Evolutionary conservation across 2,329 filamentous ascomycete species (phyloP).

Genomic region (Scedosporium aurantiacum): DNA sequence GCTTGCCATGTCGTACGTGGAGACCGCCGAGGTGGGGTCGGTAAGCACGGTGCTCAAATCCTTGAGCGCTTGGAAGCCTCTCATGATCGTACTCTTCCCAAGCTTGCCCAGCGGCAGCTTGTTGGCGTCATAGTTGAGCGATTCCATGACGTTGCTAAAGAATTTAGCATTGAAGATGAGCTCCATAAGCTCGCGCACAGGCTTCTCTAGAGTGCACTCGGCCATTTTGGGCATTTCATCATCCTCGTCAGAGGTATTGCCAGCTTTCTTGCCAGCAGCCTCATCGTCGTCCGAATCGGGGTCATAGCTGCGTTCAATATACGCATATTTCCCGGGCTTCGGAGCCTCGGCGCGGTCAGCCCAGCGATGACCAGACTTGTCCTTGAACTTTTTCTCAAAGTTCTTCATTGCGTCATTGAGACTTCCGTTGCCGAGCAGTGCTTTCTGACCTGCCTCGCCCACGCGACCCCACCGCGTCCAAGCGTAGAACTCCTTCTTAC

Average conservation of each 20-base stretch:
- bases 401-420: slow-evolving; percentile 32
- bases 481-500: background rate
- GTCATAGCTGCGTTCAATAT: slow-evolving; percentile 68
- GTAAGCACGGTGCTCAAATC: slow-evolving; percentile 59
- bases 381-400: slow-evolving; percentile 52
- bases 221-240: slow-evolving; percentile 17
- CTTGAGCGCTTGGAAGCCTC: slow-evolving; percentile 68
- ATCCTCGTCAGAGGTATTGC: slow-evolving; percentile 23
- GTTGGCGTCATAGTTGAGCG: slow-evolving; percentile 59
- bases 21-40: slow-evolving; percentile 32
- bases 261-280: slow-evolving; percentile 13
- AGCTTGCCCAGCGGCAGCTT: slow-evolving; percentile 79
- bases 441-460: slow-evolving; percentile 43
- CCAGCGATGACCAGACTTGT: slow-evolving; percentile 50
- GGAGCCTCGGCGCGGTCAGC: slow-evolving; percentile 40
- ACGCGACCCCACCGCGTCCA: slow-evolving; percentile 81
- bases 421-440: slow-evolving; percentile 28
- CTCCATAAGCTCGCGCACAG: slow-evolving; percentile 59
- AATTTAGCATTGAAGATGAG: slow-evolving; percentile 75
- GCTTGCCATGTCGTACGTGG: slow-evolving; percentile 28
- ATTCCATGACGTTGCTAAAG: slow-evolving; percentile 55
- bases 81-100: slow-evolving; percentile 63
- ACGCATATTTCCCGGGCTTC: slow-evolving; percentile 63
- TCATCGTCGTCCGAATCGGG: slow-evolving; percentile 52
- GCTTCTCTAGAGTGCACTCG: slow-evolving; percentile 29